These are phyloP conservation scores for Eucalyptus microcorys DNA, from an alignment of 345 rosid genomes.

Conservation along the genomic window DNA sequence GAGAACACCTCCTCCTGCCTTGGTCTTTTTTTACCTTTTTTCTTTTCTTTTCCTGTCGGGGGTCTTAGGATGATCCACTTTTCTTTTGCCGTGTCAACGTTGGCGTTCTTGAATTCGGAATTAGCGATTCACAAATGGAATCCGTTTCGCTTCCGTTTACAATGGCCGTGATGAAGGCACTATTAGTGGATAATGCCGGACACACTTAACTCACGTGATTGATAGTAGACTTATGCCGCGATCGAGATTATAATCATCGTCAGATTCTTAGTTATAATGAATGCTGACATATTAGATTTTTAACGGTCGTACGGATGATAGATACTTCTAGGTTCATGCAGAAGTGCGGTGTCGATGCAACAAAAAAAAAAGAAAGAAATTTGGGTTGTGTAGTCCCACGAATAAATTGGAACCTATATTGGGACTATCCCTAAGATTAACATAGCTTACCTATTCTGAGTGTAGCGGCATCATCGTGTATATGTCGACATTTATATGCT, in stretches of 20 bases:
- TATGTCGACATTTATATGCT: background rate
- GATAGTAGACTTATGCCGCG: rapidly evolving
- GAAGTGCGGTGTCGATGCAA: rapidly evolving
- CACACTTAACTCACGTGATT: too few relatives aligned
- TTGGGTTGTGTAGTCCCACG: rapidly evolving
- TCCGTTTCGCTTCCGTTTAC: background rate
- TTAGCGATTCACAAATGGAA: too few relatives aligned
- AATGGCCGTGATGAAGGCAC: background rate
- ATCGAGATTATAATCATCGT: background rate
- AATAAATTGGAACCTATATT: background rate
- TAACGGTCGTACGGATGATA: rapidly evolving
- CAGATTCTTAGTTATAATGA: rapidly evolving
- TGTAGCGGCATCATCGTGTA: background rate
- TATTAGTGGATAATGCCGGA: background rate
- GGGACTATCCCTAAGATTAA: background rate
- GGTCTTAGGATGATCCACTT: background rate
- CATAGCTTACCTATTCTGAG: background rate
- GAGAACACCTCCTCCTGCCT: background rate
- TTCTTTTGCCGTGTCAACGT: too few relatives aligned
- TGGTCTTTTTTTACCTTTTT: too few relatives aligned
- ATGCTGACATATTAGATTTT: background rate
- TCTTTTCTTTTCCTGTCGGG: rapidly evolving
- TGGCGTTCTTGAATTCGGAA: too few relatives aligned
- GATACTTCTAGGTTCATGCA: rapidly evolving
- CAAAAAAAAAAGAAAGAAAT: rapidly evolving